A percentile compares a stretch with the other conserved stretches of the same genome.
Conservation (phyloP, 805 yeast species). For the Starmera amethionina region DNA sequence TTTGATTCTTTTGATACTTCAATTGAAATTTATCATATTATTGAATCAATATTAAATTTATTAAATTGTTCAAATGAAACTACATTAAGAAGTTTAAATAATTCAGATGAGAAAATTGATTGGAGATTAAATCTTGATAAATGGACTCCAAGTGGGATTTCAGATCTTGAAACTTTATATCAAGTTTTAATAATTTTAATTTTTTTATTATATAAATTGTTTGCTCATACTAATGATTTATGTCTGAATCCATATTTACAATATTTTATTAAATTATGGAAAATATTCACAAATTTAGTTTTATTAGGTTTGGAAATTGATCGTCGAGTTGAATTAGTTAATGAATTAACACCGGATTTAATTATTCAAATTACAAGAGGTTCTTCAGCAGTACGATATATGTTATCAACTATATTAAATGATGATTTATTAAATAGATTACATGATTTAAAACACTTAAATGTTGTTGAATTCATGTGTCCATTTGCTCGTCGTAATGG, state of each 20-base stretch:
- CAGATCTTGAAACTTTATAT: slow-evolving; percentile 34
- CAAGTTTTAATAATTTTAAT: slow-evolving; percentile 33
- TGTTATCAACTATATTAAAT: slow-evolving; percentile 52
- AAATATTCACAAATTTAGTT: slow-evolving; percentile 49
- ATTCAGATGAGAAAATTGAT: slow-evolving; percentile 24
- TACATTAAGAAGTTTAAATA: slow-evolving; percentile 28
- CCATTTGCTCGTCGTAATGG: slow-evolving; percentile 57
- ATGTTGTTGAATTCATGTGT: slow-evolving; percentile 50
- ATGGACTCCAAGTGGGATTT: slow-evolving; percentile 29
- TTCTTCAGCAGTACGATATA: slow-evolving; percentile 50
- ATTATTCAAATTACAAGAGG: slow-evolving; percentile 48
- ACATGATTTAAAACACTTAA: slow-evolving; percentile 52
- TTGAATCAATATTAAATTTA: slow-evolving; percentile 25
- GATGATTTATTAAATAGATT: slow-evolving; percentile 29
- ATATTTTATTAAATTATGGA: slow-evolving; percentile 53
- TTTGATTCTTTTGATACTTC: slow-evolving; percentile 24
- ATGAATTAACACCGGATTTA: slow-evolving; percentile 29
- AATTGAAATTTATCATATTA: slow-evolving; percentile 22
- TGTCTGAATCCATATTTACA: slow-evolving; percentile 55
- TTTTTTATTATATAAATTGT: slow-evolving; percentile 34
- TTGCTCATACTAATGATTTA: slow-evolving; percentile 23
- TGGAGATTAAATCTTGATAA: slow-evolving; percentile 22
- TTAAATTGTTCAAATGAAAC: slow-evolving; percentile 35
- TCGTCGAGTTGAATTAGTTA: slow-evolving; percentile 33
- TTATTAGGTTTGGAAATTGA: slow-evolving; percentile 53